Base-by-base conservation (phyloP, 768 basidiomycete genomes). In the Chiua virens region DNA sequence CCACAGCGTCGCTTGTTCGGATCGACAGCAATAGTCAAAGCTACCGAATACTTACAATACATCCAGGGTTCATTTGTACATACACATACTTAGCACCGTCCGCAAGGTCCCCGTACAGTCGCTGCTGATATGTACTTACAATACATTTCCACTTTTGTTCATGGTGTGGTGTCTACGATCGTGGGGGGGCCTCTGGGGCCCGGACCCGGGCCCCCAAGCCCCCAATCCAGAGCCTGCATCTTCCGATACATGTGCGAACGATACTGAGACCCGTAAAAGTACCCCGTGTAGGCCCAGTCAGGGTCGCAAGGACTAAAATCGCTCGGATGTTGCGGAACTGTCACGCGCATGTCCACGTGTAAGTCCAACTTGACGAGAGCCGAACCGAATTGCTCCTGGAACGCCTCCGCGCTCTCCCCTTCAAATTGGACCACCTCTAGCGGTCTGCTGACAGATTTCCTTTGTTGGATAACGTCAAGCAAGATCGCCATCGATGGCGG, bases 181-280 rank as follows among this genome's bases (percentile, higher is more conserved):
- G 57, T 63, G 54, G 59, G 45, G 44, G 59, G 57, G 5, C 64
- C 64, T 40, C 64, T 67, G 56, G 65, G 51, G 34, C 53, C 56
- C 57, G 65, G 54, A 30, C 53, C 58, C 49, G 60, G 20, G 6
- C 52, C 63, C 8, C 57, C 64, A 20, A 57, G 23, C 21, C 52
- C 54, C 61, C 63, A 60, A 23, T 68, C 64, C 39, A 58, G 67
- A 38, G 61, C 47, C 28, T 68, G 67, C 38, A 66, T 32, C 58
- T 60, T 70, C 54, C 66, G 62, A 35, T 60, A 68, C 30, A 70
- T 49, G 35, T 64, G 61, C 21, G 64, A 32, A 17, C 68, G 67
- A 51, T 68, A 70, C 39, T 70, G 59, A 18, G 55, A 55, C 43
- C 62, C 66, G 40, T 70, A 70, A 46, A 70, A 68, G 17, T 58